Evolutionary conservation across 2,329 filamentous ascomycete species (phyloP), one percentile per base, ranked within the genome.

Genomic region (Fusarium coicis): DNA sequence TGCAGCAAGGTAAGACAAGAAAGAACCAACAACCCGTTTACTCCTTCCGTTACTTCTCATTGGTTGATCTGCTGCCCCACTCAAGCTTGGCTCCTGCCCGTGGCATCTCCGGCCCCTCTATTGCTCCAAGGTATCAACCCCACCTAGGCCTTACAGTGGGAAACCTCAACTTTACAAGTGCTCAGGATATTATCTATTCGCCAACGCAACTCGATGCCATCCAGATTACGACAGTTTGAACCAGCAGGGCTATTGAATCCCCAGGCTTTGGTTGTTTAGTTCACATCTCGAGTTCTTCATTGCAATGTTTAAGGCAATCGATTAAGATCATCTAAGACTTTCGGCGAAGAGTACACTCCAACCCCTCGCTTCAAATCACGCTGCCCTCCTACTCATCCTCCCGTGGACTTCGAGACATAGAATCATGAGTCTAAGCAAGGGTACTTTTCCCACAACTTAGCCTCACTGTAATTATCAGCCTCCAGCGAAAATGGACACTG

Each of bases 321-420:
- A 30, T 32, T 18, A 23, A 23, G 32, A 67, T 57, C 36, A 46
- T 36, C 21, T 26, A 30, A 57, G 50, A 42, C 52, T 42, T 42
- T 55, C 42, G 28, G 23, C 57, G 34, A 56, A 32, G 36, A 59
- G 44, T 57, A 42, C 49, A 68, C 23, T 60, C n/a, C 39, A 52
- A 43, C 67, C 42, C 34, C 52, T 68, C 58, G 49, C 43, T 50
- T 49, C 57, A 26, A 64, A 74, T 58, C 71, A 74, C 55, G 42
- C 30, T 58, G 66, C 58, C 54, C 66, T 61, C 68, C 57, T 37
- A 59, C 43, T 42, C 26, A 42, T 44, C 19, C 58, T 23, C 40
- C 40, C 28, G 18, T 19, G 39, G 21, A 23, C 58, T 32, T 39
- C 40, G 10, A 37, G 37, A 40, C 32, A 54, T 52, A 50, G 26